Evolutionary conservation across 2,329 filamentous ascomycete species (phyloP).

Genomic region (Atkinsonella hypoxylon): DNA sequence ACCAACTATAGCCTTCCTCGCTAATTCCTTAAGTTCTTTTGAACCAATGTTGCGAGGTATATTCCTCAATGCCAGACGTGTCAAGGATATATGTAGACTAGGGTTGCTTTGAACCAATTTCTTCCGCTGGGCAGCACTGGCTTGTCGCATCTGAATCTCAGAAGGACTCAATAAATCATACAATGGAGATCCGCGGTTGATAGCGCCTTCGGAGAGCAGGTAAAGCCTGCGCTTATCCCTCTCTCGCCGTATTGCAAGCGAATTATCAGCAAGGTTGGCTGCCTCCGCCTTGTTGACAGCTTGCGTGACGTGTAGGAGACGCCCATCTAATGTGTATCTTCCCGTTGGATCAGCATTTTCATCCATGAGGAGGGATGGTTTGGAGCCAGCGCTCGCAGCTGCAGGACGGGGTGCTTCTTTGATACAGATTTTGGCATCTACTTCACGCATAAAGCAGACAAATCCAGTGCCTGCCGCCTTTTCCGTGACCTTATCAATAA

Average conservation of each 20-base stretch:
- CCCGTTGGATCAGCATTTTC: slow-evolving; percentile 71
- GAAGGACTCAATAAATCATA: slow-evolving; percentile 64
- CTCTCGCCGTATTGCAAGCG: slow-evolving; percentile 50
- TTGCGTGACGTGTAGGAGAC: slow-evolving; percentile 70
- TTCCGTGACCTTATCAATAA: slow-evolving; percentile 75
- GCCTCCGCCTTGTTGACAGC: slow-evolving; percentile 81
- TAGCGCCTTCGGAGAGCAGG: slow-evolving; percentile 74
- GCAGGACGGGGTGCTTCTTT: slow-evolving; percentile 56
- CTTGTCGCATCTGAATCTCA: slow-evolving; percentile 79
- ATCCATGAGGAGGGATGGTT: slow-evolving; percentile 79
- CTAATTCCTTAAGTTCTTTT: slow-evolving; percentile 84
- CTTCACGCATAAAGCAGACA: slow-evolving; percentile 74
- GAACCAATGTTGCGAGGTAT: slow-evolving; percentile 71
- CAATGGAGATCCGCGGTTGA: slow-evolving; percentile 63
- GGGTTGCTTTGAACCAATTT: slow-evolving; percentile 86
- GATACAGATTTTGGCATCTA: slow-evolving; percentile 67
- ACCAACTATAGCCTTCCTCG: slow-evolving; percentile 82
- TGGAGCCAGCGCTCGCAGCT: slow-evolving; percentile 35
- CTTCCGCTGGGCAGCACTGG: slow-evolving; percentile 77
- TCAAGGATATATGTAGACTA: slow-evolving; percentile 75
- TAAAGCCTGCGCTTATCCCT: slow-evolving; percentile 87
- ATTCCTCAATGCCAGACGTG: slow-evolving; percentile 83
- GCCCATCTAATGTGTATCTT: slow-evolving; percentile 80
- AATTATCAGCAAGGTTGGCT: slow-evolving; percentile 57
- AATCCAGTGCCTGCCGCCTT: slow-evolving; percentile 88